These are phyloP conservation scores for Xylariales sp. DNA, from an alignment of 2,329 filamentous ascomycete genomes.

Conservation along the genomic window DNA sequence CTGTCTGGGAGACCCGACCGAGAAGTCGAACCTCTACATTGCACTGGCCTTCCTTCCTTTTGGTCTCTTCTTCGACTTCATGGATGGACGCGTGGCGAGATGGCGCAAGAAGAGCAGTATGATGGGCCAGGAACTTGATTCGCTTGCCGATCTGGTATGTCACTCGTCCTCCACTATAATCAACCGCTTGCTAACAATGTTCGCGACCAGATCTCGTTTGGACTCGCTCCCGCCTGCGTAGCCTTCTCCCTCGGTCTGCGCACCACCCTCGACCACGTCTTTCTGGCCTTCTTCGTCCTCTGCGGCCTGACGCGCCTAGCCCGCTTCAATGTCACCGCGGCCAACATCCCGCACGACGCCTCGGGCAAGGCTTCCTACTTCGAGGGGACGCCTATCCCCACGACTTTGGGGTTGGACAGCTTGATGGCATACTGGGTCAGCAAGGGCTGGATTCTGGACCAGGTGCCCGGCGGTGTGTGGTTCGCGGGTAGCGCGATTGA, in stretches of 20 bases:
- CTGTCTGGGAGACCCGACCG: conserved; percentile 66
- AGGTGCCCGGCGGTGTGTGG: conserved; percentile 72
- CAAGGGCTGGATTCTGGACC: conserved; percentile 71
- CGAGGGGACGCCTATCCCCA: conserved; percentile 94
- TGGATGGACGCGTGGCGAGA: conserved; percentile 92
- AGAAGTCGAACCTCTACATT: conserved; percentile 68
- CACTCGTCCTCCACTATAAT: background rate
- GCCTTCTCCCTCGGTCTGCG: conserved; percentile 88
- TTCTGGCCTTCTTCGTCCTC: conserved; percentile 83
- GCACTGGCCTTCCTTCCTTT: conserved; percentile 87
- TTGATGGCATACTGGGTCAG: conserved; percentile 88
- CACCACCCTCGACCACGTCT: conserved; percentile 75
- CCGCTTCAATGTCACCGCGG: conserved; percentile 95
- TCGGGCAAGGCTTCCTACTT: conserved; percentile 92
- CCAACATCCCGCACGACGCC: conserved; percentile 84
- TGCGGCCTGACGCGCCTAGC: conserved; percentile 90
- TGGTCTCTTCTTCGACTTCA: conserved; percentile 94
- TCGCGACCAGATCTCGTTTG: conserved; percentile 76
- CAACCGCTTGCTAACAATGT: conserved; percentile 8
- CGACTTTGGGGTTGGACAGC: conserved; percentile 72
- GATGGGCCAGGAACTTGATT: conserved; percentile 98
- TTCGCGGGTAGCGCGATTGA: conserved; percentile 65
- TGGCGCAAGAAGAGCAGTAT: conserved; percentile 96
- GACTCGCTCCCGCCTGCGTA: conserved; percentile 79
- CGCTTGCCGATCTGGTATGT: conserved; percentile 82